Evolutionary conservation across 2,329 filamentous ascomycete species (phyloP).

Genomic region (Fusarium succisae): DNA sequence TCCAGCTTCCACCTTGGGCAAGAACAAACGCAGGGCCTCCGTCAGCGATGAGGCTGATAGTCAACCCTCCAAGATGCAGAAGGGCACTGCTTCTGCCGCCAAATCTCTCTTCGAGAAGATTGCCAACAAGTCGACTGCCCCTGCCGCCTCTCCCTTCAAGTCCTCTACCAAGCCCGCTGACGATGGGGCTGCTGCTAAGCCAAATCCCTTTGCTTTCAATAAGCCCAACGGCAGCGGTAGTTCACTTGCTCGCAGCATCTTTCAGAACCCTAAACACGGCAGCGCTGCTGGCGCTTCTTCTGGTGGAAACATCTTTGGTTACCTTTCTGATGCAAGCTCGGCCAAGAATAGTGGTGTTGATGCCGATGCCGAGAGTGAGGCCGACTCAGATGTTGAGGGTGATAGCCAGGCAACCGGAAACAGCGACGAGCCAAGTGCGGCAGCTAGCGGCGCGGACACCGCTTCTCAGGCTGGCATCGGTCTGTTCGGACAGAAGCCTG

Average conservation of each 20-base stretch:
- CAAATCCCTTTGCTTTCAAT: constrained; percentile 47
- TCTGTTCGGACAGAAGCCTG: constrained; percentile 46
- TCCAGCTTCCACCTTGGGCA: constrained; percentile 48
- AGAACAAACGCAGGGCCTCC: constrained; percentile 64
- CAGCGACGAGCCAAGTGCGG: constrained; percentile 55
- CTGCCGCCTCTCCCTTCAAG: constrained; percentile 47
- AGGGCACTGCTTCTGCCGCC: constrained; percentile 62
- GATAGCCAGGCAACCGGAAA: constrained; percentile 53
- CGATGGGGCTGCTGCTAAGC: constrained; percentile 43
- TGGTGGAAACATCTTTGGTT: constrained; percentile 65
- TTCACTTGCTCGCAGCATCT: constrained; percentile 53
- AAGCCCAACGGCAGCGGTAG: constrained; percentile 49
- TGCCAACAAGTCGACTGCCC: constrained; percentile 58
- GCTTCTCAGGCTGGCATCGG: constrained; percentile 46
- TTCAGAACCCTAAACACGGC: constrained; percentile 52
- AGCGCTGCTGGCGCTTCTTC: constrained; percentile 35
- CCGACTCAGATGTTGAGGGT: constrained; percentile 55
- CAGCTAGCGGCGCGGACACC: constrained; percentile 54
- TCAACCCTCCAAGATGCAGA: constrained; percentile 61
- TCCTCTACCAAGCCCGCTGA: constrained; percentile 42
- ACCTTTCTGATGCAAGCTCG: constrained; percentile 66
- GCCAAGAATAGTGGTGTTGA: constrained; percentile 63
- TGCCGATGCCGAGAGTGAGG: constrained; percentile 57
- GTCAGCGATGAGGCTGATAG: constrained; percentile 57
- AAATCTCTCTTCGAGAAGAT: constrained; percentile 67